These are phyloP conservation scores for Hypoxylon perforatum DNA, from an alignment of 495 filamentous ascomycete species.

Conservation along the genomic window DNA sequence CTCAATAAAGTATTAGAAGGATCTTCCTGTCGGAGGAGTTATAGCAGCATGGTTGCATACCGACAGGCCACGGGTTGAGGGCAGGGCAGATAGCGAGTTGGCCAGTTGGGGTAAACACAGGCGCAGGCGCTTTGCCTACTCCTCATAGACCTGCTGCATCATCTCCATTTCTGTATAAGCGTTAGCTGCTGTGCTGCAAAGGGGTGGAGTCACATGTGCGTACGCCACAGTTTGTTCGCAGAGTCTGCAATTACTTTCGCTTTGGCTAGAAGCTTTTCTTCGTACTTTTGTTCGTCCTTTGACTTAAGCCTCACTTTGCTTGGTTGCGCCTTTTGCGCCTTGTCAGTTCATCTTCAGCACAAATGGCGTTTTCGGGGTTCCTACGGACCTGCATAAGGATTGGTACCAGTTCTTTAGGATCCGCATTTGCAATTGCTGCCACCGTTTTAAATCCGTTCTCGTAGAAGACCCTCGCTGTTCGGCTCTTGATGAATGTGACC, in stretches of 20 bases:
- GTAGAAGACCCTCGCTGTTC: conserved; percentile 78
- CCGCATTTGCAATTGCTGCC: conserved; percentile 72
- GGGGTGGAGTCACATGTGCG: conserved; percentile 39
- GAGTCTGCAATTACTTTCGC: conserved; percentile 75
- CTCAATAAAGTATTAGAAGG: too few species aligned
- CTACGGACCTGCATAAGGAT: conserved; percentile 71
- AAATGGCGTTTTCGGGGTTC: background rate
- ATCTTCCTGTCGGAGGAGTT: background rate
- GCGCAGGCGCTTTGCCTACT: conserved; percentile 36
- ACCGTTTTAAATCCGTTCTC: conserved; percentile 81
- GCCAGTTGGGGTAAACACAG: conserved; percentile 27
- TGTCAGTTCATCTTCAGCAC: conserved; percentile 7
- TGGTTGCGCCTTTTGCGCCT: conserved; percentile 62
- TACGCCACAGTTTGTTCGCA: conserved; percentile 80
- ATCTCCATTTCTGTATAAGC: conserved; percentile 57
- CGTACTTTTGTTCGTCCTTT: conserved; percentile 70
- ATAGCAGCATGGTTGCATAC: background rate
- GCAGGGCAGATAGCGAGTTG: background rate
- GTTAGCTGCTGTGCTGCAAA: conserved; percentile 32
- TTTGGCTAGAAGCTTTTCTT: conserved; percentile 71
- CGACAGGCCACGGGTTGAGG: background rate
- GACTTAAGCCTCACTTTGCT: conserved; percentile 69
- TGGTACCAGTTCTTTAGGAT: conserved; percentile 74
- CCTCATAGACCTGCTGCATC: conserved; percentile 56
- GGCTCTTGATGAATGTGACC: conserved; percentile 81